Base-by-base conservation (phyloP, 1,284 basidiomycete genomes). In the Puccinia coronata region DNA sequence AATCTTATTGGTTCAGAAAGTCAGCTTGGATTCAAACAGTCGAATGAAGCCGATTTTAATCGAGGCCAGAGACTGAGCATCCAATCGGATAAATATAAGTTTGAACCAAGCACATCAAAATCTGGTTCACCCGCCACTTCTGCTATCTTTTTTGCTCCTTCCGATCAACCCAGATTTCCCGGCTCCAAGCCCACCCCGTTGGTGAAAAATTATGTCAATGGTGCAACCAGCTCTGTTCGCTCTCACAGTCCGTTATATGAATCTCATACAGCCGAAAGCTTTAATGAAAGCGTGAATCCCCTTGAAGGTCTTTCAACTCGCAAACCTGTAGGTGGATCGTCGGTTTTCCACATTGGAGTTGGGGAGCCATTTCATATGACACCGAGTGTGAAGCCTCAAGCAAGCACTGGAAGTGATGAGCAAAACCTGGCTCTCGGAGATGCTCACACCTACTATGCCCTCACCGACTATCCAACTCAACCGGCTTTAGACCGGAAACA, bases 341-440 rank as follows among this genome's bases (percentile, higher is more conserved):
- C 65, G 47, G 34, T 71, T 16, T 69, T 80, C 43, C 59, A 55
- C 18, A 69, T 80, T n/a, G 78, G 69, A 16, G 78, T 80, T 34
- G 78, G 78, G 12, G 53, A 80, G 36, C 78, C 78, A 39, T 80
- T 80, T 31, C 78, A 80, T 36, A 80, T 80, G 69, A 73, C 70
- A 23, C 78, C 78, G 25, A 80, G 53, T n/a, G 57, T 80, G 34
- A 63, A 72, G 36, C 78, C 55, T 28, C 36, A 49, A 70, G 23
- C 43, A 23, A 61, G 12, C 43, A 49, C 6, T n/a, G 41, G 31
- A 16, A 28, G 39, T 43, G 14, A 67, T 47, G 55, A 41, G 14
- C 61, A 23, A 20, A 79, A 51, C 43, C 63, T 49, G 1, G 47
- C 65, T 25, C n/a, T 43, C 8, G 31, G 39, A 9, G 41, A 55